These are phyloP conservation scores for Onygenales sp. DNA, from an alignment of 2,329 filamentous ascomycete genomes.

Conservation along the genomic window DNA sequence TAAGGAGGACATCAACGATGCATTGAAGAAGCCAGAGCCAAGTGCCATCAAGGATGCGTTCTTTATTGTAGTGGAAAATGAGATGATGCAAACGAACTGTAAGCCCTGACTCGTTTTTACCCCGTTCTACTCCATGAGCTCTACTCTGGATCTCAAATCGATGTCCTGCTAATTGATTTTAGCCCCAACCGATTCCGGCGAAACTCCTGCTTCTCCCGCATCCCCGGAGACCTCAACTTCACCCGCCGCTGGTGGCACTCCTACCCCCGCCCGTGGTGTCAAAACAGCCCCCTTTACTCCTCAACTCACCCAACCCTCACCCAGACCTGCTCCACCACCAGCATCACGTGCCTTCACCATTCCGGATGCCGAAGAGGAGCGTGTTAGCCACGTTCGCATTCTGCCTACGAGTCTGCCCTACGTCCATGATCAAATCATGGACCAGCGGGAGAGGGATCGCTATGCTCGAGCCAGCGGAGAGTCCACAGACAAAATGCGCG, in stretches of 20 bases:
- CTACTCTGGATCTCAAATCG: constrained; percentile 1
- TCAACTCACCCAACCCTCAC: not conserved
- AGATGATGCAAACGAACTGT: constrained; percentile 93
- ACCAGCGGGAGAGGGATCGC: constrained; percentile 36
- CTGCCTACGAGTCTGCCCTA: constrained; percentile 82
- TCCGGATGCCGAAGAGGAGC: constrained; percentile 31
- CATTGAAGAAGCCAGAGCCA: constrained; percentile 80
- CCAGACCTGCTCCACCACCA: not conserved
- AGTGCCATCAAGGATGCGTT: constrained; percentile 99
- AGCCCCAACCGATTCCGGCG: constrained; percentile 26
- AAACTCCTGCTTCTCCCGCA: not conserved
- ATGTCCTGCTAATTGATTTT: constrained; percentile 4
- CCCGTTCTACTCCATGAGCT: not conserved
- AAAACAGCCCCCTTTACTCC: not conserved
- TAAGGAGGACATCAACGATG: constrained; percentile 89
- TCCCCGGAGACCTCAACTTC: not conserved
- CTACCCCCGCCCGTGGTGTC: not conserved
- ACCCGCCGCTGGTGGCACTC: not conserved
- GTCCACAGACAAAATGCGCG: constrained; percentile 33
- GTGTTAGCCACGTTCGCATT: constrained; percentile 80
- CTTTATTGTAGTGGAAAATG: constrained; percentile 94
- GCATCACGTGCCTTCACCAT: constrained; percentile 6
- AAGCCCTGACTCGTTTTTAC: constrained; percentile 34
- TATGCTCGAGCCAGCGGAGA: constrained; percentile 30
- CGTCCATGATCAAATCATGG: constrained; percentile 86